These are phyloP conservation scores for Balakata baccata DNA, from an alignment of 345 rosid species.

Conservation along the genomic window DNA sequence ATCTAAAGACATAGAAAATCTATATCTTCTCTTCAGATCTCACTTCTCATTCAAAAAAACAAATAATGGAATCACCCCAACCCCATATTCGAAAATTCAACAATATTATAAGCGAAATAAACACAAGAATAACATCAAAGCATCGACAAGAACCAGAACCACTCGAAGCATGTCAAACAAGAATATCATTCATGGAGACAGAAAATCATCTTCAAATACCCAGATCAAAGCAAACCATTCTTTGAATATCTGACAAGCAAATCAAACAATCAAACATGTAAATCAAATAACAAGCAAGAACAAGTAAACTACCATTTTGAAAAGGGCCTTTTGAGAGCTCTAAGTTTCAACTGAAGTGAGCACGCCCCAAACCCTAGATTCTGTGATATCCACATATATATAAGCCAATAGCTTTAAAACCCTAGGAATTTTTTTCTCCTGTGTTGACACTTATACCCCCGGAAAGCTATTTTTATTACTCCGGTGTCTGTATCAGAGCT, in stretches of 20 bases:
- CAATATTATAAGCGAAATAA: too few relatives aligned
- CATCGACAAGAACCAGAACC: too few relatives aligned
- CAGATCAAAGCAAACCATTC: neutral
- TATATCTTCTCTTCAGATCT: too few relatives aligned
- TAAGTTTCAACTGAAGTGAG: neutral
- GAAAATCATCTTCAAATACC: neutral
- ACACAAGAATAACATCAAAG: too few relatives aligned
- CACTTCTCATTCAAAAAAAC: too few relatives aligned
- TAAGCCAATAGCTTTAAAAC: neutral
- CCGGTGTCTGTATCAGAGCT: too few relatives aligned
- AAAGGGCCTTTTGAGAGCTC: neutral
- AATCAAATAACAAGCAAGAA: neutral
- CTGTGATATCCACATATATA: neutral
- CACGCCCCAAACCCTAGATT: constrained; percentile 10
- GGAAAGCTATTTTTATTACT: neutral
- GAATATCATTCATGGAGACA: neutral
- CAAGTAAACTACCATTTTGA: constrained; percentile 1
- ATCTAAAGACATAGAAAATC: too few relatives aligned
- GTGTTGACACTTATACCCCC: neutral
- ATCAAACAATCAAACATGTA: neutral
- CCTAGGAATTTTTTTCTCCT: neutral
- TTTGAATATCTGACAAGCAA: neutral
- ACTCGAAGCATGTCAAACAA: neutral
- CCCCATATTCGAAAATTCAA: neutral
- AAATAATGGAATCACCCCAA: too few relatives aligned